A percentile compares a stretch with the other conserved stretches of the same genome.
These are phyloP conservation scores for Cornus suecica DNA, from an alignment of 148 eudicot genomes.

Conservation along the genomic window DNA sequence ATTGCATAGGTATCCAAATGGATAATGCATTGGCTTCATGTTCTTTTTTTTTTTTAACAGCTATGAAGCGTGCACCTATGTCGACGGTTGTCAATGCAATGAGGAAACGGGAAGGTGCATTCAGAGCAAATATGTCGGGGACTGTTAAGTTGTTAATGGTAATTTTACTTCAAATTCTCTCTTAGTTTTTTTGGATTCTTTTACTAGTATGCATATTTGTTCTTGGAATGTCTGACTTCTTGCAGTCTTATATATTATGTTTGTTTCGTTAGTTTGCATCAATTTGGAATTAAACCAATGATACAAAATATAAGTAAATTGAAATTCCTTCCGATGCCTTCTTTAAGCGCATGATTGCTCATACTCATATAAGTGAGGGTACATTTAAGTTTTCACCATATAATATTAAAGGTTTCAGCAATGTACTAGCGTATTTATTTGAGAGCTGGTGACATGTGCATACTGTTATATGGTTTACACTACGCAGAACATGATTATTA, in stretches of 20 bases:
- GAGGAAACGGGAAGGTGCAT: slow-evolving; percentile 64
- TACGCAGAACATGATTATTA: too few relatives aligned
- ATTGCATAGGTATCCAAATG: not conserved
- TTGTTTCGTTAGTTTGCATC: not conserved
- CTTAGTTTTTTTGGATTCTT: not conserved
- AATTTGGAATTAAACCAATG: not conserved
- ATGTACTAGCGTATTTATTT: not conserved
- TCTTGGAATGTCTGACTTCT: not conserved
- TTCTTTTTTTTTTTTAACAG: slow-evolving; percentile 25
- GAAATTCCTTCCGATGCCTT: not conserved
- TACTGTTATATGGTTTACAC: too few relatives aligned
- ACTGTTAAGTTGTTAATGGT: slow-evolving; percentile 51
- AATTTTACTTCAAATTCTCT: slow-evolving; percentile 19
- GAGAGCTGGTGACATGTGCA: not conserved
- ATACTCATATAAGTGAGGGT: not conserved
- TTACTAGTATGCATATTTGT: slow-evolving; percentile 2
- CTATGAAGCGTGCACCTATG: slow-evolving; percentile 27
- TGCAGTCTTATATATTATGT: not conserved
- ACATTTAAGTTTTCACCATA: not conserved
- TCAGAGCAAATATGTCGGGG: slow-evolving; percentile 39
- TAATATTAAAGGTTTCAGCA: not conserved
- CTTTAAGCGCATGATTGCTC: not conserved
- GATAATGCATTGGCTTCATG: slow-evolving; percentile 5
- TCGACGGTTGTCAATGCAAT: slow-evolving; percentile 47
- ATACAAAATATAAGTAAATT: not conserved